Base-by-base conservation (phyloP, 495 filamentous ascomycete species). In the Podospora pseudoanserina region DNA sequence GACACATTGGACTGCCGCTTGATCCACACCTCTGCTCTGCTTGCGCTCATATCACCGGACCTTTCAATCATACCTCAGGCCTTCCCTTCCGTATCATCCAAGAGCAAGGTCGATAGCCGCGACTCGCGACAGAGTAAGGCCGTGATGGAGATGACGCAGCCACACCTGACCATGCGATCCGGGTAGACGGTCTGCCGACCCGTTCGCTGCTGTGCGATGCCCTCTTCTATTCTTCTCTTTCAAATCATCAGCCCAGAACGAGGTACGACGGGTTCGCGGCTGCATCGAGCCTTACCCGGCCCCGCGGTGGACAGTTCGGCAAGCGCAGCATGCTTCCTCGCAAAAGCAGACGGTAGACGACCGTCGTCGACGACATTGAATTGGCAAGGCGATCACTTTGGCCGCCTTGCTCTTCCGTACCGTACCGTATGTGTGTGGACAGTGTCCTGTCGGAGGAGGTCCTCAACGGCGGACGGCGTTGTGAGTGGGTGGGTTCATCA, bases 181-280 rank as follows among this genome's bases (percentile, higher is more conserved):
- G 65, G 55, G 64, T 68, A 69, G 72, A 70, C 74, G 72, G 70
- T 71, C 70, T 74, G 66, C 73, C 67, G 63, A 68, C 69, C 68
- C 71, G 72, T 66, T 44, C 60, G 49, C 71, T 75, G 71, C 54
- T 65, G 73, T 75, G 67, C 66, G 30, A 72, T 64, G 49, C 53
- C 59, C 20, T 60, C 56, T 55, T 63, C 62, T 66, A 44, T 57
- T 20, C 65, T 63, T 60, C 56, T 63, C 28, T 65, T n/a, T 39
- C 67, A 55, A 62, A 49, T 58, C 30, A 27, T 27, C 53, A 18
- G 28, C 64, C 49, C 49, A 19, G n/a, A 5, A 16, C 53, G 16
- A 56, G n/a, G 55, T 58, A 58, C 23, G 55, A 65, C 23, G 64
- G 53, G 49, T 49, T 53, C 66, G 53, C 60, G 70, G 66, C 66